phyloP scores from a whole-genome alignment of 768 basidiomycete genomes.

The Lactarius trivialis region DNA sequence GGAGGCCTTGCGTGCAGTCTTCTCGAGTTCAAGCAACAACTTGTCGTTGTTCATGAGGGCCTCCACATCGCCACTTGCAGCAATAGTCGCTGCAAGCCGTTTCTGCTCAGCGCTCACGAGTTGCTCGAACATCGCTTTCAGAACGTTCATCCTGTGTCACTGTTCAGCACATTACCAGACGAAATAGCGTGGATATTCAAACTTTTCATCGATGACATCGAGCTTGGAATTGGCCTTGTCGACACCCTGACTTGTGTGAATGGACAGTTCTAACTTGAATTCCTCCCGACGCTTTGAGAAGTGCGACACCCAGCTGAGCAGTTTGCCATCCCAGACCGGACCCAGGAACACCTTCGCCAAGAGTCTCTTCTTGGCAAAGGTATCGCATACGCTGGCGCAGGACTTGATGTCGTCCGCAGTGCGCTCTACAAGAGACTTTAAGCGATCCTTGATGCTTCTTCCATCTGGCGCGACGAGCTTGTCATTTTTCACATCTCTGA shows the following conservation, averaged over 20 bases:
- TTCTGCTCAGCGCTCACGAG: conserved; percentile 20
- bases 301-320: conserved; percentile 24
- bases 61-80: conserved; percentile 25
- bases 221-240: conserved; percentile 18
- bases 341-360: conserved; percentile 29
- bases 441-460: conserved; percentile 30
- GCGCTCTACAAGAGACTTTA: conserved; percentile 28
- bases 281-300: conserved; percentile 27
- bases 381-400: conserved; percentile 32
- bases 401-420: conserved; percentile 30
- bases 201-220: conserved; percentile 21
- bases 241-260: conserved; percentile 26
- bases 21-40: conserved; percentile 22
- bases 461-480: conserved; percentile 30
- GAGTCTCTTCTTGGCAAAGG: conserved; percentile 29
- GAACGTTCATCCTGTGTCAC: conserved; percentile 17
- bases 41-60: conserved; percentile 22
- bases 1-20: conserved; percentile 12
- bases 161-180: not conserved
- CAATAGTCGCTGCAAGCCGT: conserved; percentile 11
- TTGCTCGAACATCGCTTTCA: conserved; percentile 20
- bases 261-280: conserved; percentile 28
- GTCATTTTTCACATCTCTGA: conserved; percentile 30
- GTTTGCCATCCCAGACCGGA: conserved; percentile 28
- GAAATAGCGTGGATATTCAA: not conserved